Base-by-base conservation (phyloP, 1,284 basidiomycete genomes). In the Pisolithus thermaeus region DNA sequence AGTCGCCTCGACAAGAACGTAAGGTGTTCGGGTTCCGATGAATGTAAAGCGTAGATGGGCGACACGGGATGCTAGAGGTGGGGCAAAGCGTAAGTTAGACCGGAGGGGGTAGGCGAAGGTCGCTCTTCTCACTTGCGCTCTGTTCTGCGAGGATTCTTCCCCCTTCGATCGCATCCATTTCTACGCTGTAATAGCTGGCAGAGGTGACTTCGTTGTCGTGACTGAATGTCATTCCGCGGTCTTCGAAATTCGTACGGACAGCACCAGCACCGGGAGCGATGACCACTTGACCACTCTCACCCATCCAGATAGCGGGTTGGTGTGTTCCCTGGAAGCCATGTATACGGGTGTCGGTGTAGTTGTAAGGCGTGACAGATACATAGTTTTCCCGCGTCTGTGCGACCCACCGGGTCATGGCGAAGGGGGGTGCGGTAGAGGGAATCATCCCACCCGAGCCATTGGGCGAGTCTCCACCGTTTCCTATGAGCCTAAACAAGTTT, bases 251-350 rank as follows among this genome's bases (percentile, higher is more conserved):
- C 3, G 75, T 70, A 46, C 75, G 77, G 3, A 87, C 69, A 1
- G 57, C 47, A 12, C 79, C 78, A 3, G 73, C 65, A 6, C 89
- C 88, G 3, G 86, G 83, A 11, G 78, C 76, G 25, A 93, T 70
- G 14, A 80, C 73, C 5, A 80, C 77, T 27, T 79, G 80, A 0
- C 80, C 89, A 55, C 83, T 87, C 63, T 91, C 88, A 32, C 89
- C 90, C 90, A 93, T 92, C 90, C 90, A 92, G 42, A 92, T 91
- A 0, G 90, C 90, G 0, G 90, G 90, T 61, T 92, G 89, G 53
- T 89, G 83, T 0, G 89, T 91, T 11, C 79, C 85, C 52, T 85
- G 81, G 59, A 91, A 90, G 0, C 89, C 89, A 60, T 88, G 81
- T 1, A 91, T 77, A 5, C 64, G 65, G 2, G 69, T 72, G 54